Evolutionary conservation across 139 green algal genomes (phyloP).

Genomic region (Eudorina sp.): DNA sequence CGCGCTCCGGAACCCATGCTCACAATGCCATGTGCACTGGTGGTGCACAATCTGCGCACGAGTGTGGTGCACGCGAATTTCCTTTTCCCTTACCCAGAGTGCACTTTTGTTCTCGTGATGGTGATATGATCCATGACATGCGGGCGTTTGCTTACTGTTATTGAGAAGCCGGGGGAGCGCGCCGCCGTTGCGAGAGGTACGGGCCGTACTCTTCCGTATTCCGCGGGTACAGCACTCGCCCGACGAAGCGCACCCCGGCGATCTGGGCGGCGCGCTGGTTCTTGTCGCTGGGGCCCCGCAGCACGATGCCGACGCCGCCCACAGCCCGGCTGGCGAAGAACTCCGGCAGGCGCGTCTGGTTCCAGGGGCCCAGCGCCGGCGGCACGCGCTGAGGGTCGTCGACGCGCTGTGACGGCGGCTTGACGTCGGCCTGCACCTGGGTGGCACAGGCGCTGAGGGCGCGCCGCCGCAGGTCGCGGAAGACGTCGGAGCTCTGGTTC

Average conservation of each 20-base stretch:
- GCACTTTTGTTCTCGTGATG: too few species aligned
- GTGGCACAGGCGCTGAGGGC: neutral
- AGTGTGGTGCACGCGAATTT: too few species aligned
- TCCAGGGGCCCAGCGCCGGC: neutral
- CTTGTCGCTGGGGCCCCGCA: neutral
- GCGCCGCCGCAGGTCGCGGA: neutral
- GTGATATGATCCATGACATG: too few species aligned
- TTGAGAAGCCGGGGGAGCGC: too few species aligned
- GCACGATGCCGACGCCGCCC: constrained; percentile 10
- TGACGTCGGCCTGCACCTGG: neutral
- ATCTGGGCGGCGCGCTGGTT: neutral
- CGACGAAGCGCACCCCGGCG: neutral
- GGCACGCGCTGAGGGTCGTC: neutral
- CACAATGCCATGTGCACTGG: too few species aligned
- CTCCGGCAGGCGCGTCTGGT: constrained; percentile 9
- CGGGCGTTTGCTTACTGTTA: too few species aligned
- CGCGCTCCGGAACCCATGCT: too few species aligned
- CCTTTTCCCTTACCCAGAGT: too few species aligned
- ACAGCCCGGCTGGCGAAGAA: neutral
- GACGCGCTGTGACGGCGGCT: neutral
- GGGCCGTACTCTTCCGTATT: neutral
- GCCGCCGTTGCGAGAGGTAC: too few species aligned
- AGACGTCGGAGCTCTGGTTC: neutral
- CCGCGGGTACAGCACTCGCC: constrained; percentile 14
- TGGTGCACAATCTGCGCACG: too few species aligned